Conservation (phyloP, 192 early-diverging fungal genomes). For the Entomortierella beljakovae region DNA sequence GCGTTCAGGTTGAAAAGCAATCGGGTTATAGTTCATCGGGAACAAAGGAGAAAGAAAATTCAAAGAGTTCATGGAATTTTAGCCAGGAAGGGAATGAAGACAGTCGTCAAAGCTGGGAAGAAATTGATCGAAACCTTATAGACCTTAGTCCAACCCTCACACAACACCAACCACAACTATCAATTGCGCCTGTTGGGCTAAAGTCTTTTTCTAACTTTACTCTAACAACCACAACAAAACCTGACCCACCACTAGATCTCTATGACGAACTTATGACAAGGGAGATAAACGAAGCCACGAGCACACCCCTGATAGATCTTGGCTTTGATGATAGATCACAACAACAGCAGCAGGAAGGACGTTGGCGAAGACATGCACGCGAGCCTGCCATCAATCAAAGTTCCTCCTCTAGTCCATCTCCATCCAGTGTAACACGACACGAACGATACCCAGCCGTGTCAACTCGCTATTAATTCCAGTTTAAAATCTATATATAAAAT, state of each 20-base stretch:
- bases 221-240: neutral
- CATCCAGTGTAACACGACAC: slow-evolving; percentile 9
- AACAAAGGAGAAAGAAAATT: too few species aligned
- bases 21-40: neutral
- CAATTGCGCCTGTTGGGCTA: neutral
- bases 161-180: neutral
- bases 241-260: slow-evolving; percentile 23
- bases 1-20: slow-evolving; percentile 15
- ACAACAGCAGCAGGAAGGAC: neutral
- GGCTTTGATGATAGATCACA: neutral
- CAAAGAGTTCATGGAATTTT: neutral
- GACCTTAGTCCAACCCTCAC: slow-evolving; percentile 1
- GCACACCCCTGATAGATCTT: slow-evolving; percentile 41
- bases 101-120: slow-evolving; percentile 17
- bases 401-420: neutral
- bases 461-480: neutral
- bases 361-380: slow-evolving; percentile 46
- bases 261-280: slow-evolving; percentile 49
- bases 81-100: neutral
- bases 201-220: neutral
- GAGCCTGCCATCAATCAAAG: slow-evolving; percentile 37
- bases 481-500: neutral
- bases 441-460: slow-evolving; percentile 26
- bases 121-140: slow-evolving; percentile 10
- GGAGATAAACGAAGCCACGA: slow-evolving; percentile 45